Conservation (phyloP, 805 yeast species). For the Saccharomycopsis capsularis region DNA sequence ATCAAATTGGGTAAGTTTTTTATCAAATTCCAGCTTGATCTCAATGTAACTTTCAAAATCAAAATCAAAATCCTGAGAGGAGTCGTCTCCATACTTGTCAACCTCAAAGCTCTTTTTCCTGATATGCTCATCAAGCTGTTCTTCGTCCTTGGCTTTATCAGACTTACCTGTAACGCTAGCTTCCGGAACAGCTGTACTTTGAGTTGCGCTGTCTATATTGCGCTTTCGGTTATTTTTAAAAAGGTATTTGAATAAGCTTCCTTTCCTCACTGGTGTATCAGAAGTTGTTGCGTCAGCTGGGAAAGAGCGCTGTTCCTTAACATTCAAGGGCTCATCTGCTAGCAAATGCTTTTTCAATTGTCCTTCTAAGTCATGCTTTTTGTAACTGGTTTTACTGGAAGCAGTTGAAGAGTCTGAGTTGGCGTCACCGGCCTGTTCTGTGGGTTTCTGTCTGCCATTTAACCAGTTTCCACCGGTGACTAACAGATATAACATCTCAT, state of each 20-base stretch:
- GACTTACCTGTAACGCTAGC: too few relatives aligned
- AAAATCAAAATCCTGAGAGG: neutral
- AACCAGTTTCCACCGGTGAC: conserved; percentile 13
- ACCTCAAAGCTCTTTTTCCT: too few relatives aligned
- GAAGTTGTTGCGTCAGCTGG: neutral
- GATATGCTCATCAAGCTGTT: neutral
- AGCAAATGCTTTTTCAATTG: conserved; percentile 15
- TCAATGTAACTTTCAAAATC: conserved; percentile 14
- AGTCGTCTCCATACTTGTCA: neutral
- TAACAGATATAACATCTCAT: conserved; percentile 16
- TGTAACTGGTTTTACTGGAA: neutral
- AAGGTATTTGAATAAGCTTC: neutral
- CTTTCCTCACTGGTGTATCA: neutral
- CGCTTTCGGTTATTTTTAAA: neutral
- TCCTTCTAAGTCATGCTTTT: conserved; percentile 4
- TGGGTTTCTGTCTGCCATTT: conserved; percentile 2
- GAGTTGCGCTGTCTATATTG: neutral
- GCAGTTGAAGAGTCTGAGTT: neutral
- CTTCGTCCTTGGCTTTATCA: neutral
- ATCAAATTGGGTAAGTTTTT: conserved; percentile 4
- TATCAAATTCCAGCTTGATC: conserved; percentile 2
- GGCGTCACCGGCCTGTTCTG: neutral
- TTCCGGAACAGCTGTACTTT: too few relatives aligned
- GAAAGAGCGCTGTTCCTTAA: neutral
- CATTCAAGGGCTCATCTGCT: neutral